Base-by-base conservation (phyloP, 495 filamentous ascomycete species). In the Bombardia bombarda region DNA sequence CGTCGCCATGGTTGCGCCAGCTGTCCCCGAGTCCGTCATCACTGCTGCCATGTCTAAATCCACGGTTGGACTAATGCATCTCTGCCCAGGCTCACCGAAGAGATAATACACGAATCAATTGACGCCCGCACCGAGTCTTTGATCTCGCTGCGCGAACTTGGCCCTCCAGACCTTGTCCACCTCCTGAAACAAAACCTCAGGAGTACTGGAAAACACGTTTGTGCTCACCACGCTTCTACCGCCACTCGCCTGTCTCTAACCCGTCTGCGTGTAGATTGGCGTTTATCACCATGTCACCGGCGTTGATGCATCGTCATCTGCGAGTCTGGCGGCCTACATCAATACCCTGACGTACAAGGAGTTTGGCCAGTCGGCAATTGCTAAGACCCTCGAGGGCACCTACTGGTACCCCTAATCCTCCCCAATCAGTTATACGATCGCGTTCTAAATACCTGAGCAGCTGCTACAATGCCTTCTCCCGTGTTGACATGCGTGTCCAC, bases 381-480 rank as follows among this genome's bases (percentile, higher is more conserved):
- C 85, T 62, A 97, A 95, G 63, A 89, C 96, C 30, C 79, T 88
- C 12, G 92, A 90, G 38, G 92, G 92, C 12, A 75, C 93, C 19
- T 97, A 96, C 63, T 97, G 92, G 87, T 92, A 67, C 59, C 67
- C 39, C n/a, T 32, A n/a, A n/a, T 25, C 14, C 30, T 16, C 16
- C 34, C n/a, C n/a, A n/a, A n/a, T n/a, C n/a, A n/a, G n/a, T n/a
- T n/a, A n/a, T n/a, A n/a, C n/a, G n/a, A n/a, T n/a, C n/a, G n/a
- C n/a, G n/a, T n/a, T n/a, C 18, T 48, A n/a, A 45, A 45, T 39
- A 6, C 23, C 33, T 43, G 13, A 22, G 13, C 57, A 93, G 87
- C 67, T 98, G 93, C 66, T 98, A 98, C 73, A 98, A 98, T 87
- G 92, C 92, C 49, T 97, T 98, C 68, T 97, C 92, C 8, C 79